Conservation (phyloP, 768 basidiomycete species). For the Udeniomyces megalosporus region DNA sequence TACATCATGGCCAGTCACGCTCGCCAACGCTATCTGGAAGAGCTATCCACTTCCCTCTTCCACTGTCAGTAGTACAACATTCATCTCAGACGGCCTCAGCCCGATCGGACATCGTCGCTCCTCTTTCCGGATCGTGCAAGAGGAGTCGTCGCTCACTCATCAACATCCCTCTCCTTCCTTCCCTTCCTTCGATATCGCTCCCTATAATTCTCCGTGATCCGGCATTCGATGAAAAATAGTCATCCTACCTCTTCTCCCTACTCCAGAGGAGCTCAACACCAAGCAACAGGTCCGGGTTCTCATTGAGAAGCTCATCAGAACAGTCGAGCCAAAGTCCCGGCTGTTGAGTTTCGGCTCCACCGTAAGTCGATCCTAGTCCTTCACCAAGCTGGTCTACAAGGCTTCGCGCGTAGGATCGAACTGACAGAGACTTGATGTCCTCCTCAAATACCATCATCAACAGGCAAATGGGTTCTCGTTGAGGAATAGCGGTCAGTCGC, state of each 20-base stretch:
- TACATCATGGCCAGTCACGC: not conserved
- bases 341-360: slow-evolving; percentile 85
- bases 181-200: not conserved
- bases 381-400: not conserved
- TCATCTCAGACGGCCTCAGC: not conserved
- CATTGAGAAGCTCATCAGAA: slow-evolving; percentile 85
- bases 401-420: too few species aligned
- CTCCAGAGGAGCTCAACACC: slow-evolving; percentile 71
- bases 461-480: slow-evolving; percentile 16
- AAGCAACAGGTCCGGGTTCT: slow-evolving; percentile 93
- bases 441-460: not conserved
- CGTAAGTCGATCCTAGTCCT: not conserved
- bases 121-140: not conserved
- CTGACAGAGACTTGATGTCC: too few species aligned
- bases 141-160: not conserved
- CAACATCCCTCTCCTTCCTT: not conserved
- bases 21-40: slow-evolving; percentile 29
- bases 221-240: too few species aligned
- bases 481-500: slow-evolving; percentile 9
- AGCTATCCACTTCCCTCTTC: slow-evolving; percentile 78
- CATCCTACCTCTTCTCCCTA: slow-evolving; percentile 79
- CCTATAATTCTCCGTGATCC: too few species aligned
- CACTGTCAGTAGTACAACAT: slow-evolving; percentile 33
- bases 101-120: not conserved
- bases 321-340: slow-evolving; percentile 79